phyloP scores from a whole-genome alignment of 2,329 filamentous ascomycete species.

The Colletotrichum somersetense region DNA sequence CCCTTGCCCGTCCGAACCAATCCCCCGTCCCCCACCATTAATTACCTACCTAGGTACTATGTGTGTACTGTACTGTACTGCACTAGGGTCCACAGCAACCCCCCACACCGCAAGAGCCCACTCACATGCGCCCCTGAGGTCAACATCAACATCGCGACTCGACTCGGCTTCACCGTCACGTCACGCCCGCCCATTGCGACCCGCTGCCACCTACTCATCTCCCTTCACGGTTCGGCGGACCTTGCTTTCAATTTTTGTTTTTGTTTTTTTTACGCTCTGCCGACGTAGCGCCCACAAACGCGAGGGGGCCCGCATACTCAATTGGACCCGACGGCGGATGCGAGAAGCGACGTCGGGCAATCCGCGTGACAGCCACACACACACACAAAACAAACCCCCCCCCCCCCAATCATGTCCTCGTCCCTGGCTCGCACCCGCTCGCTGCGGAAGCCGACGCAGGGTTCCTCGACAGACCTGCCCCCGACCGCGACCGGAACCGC shows the following conservation, averaged over 20 bases:
- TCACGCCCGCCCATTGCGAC: not conserved
- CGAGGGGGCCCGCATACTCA: not conserved
- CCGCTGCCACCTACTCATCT: not conserved
- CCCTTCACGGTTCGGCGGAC: not conserved
- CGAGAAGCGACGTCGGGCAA: not conserved
- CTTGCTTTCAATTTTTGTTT: not conserved
- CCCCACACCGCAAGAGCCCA: slow-evolving; percentile 27
- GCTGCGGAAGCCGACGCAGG: slow-evolving; percentile 58
- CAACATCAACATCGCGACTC: slow-evolving; percentile 34
- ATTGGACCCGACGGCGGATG: not conserved
- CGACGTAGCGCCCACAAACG: not conserved
- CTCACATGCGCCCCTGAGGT: slow-evolving; percentile 19
- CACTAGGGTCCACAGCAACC: slow-evolving; percentile 25
- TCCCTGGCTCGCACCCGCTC: slow-evolving; percentile 61
- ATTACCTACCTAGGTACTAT: not conserved
- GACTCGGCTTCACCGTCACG: not conserved
- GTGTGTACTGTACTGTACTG: too few relatives aligned
- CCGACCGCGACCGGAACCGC: slow-evolving; percentile 2
- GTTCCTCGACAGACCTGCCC: slow-evolving; percentile 43
- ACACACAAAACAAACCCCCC: too few relatives aligned
- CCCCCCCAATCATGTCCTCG: slow-evolving; percentile 57
- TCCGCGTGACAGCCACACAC: not conserved
- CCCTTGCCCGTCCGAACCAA: not conserved
- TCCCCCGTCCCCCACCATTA: not conserved
- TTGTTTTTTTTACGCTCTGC: too few relatives aligned